These are phyloP conservation scores for Pichia scutulata DNA, from an alignment of 805 yeast genomes.

Conservation along the genomic window DNA sequence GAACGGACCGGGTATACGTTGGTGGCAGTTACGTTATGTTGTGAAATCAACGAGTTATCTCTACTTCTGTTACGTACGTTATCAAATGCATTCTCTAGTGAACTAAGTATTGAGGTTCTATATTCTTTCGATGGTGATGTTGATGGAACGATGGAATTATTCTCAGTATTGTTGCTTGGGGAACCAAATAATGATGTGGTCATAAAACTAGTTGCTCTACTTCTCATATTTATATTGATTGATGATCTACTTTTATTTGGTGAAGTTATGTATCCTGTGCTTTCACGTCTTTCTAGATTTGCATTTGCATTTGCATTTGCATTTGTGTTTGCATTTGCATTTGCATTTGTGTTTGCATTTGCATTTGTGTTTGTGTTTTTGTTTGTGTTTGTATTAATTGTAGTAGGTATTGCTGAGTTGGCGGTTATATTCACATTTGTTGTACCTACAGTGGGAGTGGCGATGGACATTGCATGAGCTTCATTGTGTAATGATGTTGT, in stretches of 20 bases:
- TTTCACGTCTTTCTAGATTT: constrained; percentile 5
- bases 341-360: background rate
- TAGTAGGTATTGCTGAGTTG: background rate
- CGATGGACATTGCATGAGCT: background rate
- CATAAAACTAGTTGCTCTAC: constrained; percentile 28
- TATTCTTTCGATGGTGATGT: constrained; percentile 11
- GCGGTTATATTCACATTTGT: constrained; percentile 4
- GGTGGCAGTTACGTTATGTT: background rate
- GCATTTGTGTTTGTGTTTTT: background rate
- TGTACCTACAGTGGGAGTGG: background rate
- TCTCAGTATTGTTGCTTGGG: background rate
- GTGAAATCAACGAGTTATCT: constrained; percentile 17
- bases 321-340: background rate
- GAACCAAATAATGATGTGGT: constrained; percentile 18
- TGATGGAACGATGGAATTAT: background rate
- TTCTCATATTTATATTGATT: constrained; percentile 15
- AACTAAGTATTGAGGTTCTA: constrained; percentile 18
- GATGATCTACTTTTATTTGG: constrained; percentile 3
- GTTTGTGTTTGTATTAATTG: background rate
- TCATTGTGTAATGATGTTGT: constrained; percentile 20
- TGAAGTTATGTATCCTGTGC: background rate
- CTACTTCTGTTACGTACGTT: constrained; percentile 26
- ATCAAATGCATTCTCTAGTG: constrained; percentile 29
- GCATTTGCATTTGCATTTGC: constrained; percentile 1
- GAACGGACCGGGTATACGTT: background rate